A percentile compares a stretch with the other conserved stretches of the same genome.
Evolutionary conservation across 2,329 filamentous ascomycete genomes (phyloP).

Genomic region (Talaromyces sp.): DNA sequence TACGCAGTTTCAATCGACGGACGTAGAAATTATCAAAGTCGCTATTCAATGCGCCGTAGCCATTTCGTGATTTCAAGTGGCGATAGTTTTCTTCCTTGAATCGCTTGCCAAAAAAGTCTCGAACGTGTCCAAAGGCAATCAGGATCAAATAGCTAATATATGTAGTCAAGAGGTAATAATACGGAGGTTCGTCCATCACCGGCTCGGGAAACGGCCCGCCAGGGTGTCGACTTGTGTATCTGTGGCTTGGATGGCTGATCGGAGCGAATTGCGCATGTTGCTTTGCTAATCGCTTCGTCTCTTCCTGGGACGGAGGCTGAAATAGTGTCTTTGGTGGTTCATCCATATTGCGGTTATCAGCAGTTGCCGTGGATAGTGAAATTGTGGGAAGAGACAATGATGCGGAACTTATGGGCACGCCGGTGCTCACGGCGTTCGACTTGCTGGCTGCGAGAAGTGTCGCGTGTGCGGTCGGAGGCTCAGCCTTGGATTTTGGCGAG

Average conservation of each 20-base stretch:
- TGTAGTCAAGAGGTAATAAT: constrained; percentile 94
- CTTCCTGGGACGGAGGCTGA: constrained; percentile 79
- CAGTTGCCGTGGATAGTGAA: constrained; percentile 81
- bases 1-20: constrained; percentile 82
- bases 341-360: constrained; percentile 70
- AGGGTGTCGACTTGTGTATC: constrained; percentile 84
- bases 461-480: constrained; percentile 50
- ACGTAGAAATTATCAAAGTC: constrained; percentile 99
- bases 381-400: constrained; percentile 83
- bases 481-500: constrained; percentile 71
- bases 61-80: constrained; percentile 76
- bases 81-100: constrained; percentile 86
- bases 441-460: constrained; percentile 65
- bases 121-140: constrained; percentile 90
- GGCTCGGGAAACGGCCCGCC: constrained; percentile 77
- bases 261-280: constrained; percentile 91
- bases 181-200: constrained; percentile 90
- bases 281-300: constrained; percentile 70
- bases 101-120: constrained; percentile 96
- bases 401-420: constrained; percentile 65
- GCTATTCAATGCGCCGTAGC: constrained; percentile 92
- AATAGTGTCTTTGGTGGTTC: constrained; percentile 77
- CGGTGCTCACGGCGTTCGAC: constrained; percentile 47
- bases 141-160: constrained; percentile 97
- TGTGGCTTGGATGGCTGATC: constrained; percentile 72